phyloP scores from a whole-genome alignment of 495 filamentous ascomycete species.

The Tetracladium setigerum region DNA sequence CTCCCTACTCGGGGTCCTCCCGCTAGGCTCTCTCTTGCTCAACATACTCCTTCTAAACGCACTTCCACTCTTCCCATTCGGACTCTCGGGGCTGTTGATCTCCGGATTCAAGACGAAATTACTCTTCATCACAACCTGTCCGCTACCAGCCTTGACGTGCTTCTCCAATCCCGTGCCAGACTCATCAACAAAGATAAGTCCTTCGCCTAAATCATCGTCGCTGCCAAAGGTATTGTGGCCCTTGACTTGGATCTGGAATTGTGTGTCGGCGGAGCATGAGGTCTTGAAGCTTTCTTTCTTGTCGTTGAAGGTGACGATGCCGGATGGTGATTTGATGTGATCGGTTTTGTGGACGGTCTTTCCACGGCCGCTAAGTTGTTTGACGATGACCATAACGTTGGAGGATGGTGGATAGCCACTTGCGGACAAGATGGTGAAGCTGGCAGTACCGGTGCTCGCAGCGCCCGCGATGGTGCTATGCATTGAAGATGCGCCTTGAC shows the following conservation, averaged over 20 bases:
- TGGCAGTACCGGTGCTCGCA: slow-evolving; percentile 58
- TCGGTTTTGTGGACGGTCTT: slow-evolving; percentile 88
- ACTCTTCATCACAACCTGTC: slow-evolving; percentile 59
- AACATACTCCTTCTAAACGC: slow-evolving; percentile 36
- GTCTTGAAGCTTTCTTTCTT: slow-evolving; percentile 64
- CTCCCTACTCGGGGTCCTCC: slow-evolving; percentile 28
- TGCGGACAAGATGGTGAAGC: slow-evolving; percentile 73
- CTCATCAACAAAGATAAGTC: slow-evolving; percentile 83
- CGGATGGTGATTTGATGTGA: slow-evolving; percentile 56
- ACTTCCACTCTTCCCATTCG: slow-evolving; percentile 41
- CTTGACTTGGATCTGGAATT: slow-evolving; percentile 79
- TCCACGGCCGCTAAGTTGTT: slow-evolving; percentile 53
- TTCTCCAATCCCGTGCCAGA: slow-evolving; percentile 68
- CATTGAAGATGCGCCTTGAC: slow-evolving; percentile 54
- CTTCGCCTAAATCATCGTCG: slow-evolving; percentile 76
- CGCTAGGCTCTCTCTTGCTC: slow-evolving; percentile 46
- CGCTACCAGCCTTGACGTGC: slow-evolving; percentile 58
- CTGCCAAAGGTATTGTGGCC: slow-evolving; percentile 75
- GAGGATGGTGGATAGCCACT: slow-evolving; percentile 66
- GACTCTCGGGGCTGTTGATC: slow-evolving; percentile 39
- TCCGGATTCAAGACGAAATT: slow-evolving; percentile 38
- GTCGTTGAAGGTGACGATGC: slow-evolving; percentile 53
- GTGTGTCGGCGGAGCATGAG: slow-evolving; percentile 69
- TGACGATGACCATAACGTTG: slow-evolving; percentile 75
- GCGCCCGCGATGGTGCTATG: slow-evolving; percentile 45